Evolutionary conservation across 2,329 filamentous ascomycete species (phyloP), one percentile per base, ranked within the genome.

Genomic region (Neonectria ditissima): DNA sequence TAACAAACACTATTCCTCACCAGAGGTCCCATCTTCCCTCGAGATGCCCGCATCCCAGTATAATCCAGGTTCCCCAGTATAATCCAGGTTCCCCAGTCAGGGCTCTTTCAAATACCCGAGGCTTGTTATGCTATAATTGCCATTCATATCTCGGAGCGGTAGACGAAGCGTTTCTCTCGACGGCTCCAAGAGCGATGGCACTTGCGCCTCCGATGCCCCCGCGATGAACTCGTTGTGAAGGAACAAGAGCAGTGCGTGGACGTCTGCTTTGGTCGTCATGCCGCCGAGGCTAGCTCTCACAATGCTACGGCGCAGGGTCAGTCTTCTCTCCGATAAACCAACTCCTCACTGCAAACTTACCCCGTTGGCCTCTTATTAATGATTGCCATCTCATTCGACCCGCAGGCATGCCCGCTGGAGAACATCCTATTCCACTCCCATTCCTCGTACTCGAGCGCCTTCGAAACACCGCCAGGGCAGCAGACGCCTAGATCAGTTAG

Each of bases 211-310:
- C 7, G 55, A 18, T 9, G 53, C 60, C 5, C 62, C 52, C 1
- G 32, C 55, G 13, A 68, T 34, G 39, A 74, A 74, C 14, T 70
- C 60, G 13, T 64, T 64, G 48, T 64, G 77, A 11, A 86, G 69
- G 60, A 87, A 87, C 3, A 75, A 64, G 8, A 86, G 54, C 39
- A 87, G 82, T 0, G 74, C 72, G 20, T 86, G 81, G 14, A 89
- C 81, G 65, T 90, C 88, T 3, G 78, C 75, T 20, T 80, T 73
- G 2, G 85, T 89, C 65, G 84, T 89, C 86, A 88, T 88, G 13
- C 87, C 87, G 0, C 89, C 88, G 2, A 91, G 77, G 62, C 86
- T 89, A 6, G 84, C 85, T 20, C 89, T 81, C 7, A 89, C 86
- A 45, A 90, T 86, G 0, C 88, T 84, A 64, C 13, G 24, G 14